phyloP scores from a whole-genome alignment of 2,329 filamentous ascomycete species.

The Colletotrichum spaethianum region DNA sequence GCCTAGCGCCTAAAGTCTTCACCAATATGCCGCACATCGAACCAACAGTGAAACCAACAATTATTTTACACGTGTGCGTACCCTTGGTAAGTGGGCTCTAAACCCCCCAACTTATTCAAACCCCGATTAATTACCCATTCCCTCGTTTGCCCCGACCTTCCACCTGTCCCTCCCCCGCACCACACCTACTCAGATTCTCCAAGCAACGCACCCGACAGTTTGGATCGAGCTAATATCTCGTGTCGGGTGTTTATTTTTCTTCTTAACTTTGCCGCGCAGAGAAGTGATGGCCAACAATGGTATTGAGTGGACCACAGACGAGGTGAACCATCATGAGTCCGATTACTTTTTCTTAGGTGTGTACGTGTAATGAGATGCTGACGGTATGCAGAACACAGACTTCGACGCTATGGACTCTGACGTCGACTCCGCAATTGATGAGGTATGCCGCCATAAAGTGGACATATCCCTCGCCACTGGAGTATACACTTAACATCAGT shows the following conservation, averaged over 20 bases:
- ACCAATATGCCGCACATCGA: background rate
- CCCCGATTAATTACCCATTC: background rate
- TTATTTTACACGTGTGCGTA: background rate
- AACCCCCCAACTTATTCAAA: constrained; percentile 4
- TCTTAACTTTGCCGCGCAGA: background rate
- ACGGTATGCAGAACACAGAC: background rate
- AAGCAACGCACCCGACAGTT: constrained; percentile 6
- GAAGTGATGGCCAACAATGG: background rate
- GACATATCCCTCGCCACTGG: background rate
- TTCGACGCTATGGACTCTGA: constrained; percentile 10
- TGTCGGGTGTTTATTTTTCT: background rate
- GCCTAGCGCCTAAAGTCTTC: background rate
- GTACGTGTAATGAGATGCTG: background rate
- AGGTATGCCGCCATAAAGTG: background rate
- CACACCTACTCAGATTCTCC: background rate
- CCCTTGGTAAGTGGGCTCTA: background rate
- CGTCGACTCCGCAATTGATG: constrained; percentile 14
- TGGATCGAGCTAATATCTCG: constrained; percentile 4
- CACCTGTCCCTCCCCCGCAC: constrained; percentile 1
- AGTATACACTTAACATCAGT: background rate
- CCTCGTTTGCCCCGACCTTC: background rate
- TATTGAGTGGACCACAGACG: background rate
- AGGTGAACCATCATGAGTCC: background rate
- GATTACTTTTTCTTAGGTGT: no score
- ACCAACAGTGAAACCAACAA: constrained; percentile 2